Percentiles rank a stretch among this genome's conserved stretches.
These are phyloP conservation scores for Nicotiana benthamiana DNA, from an alignment of 257 asterid species.

Conservation along the genomic window DNA sequence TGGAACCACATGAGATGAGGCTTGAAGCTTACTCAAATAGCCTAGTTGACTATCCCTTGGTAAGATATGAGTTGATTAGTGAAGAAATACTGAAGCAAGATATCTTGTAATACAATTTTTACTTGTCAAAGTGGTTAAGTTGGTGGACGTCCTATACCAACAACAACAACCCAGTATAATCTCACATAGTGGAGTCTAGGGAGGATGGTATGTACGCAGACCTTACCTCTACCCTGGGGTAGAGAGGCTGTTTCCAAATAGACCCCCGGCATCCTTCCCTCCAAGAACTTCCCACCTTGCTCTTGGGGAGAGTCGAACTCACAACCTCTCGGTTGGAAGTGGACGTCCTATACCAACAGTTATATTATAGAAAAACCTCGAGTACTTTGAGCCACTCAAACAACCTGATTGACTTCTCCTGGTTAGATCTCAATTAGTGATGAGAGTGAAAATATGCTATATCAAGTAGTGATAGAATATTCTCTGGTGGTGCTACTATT, in stretches of 20 bases:
- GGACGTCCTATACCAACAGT: not conserved
- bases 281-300: too few species aligned
- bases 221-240: too few species aligned
- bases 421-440: not conserved
- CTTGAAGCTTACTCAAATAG: slow-evolving; percentile 75
- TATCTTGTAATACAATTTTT: not conserved
- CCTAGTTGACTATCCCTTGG: slow-evolving; percentile 58
- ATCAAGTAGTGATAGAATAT: not conserved
- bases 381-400: slow-evolving; percentile 1
- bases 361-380: not conserved
- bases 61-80: slow-evolving; percentile 19
- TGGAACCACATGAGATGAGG: slow-evolving; percentile 52
- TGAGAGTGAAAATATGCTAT: not conserved
- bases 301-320: too few species aligned
- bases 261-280: too few species aligned
- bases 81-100: not conserved
- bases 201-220: too few species aligned
- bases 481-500: not conserved
- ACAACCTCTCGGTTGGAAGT: too few species aligned
- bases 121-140: not conserved
- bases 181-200: too few species aligned
- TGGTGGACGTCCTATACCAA: not conserved
- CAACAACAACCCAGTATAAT: too few species aligned
- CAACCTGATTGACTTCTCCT: not conserved
- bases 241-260: too few species aligned